A percentile compares a stretch with the other conserved stretches of the same genome.
Evolutionary conservation across 2,329 filamentous ascomycete species (phyloP).

Genomic region (Xylaria sp.): DNA sequence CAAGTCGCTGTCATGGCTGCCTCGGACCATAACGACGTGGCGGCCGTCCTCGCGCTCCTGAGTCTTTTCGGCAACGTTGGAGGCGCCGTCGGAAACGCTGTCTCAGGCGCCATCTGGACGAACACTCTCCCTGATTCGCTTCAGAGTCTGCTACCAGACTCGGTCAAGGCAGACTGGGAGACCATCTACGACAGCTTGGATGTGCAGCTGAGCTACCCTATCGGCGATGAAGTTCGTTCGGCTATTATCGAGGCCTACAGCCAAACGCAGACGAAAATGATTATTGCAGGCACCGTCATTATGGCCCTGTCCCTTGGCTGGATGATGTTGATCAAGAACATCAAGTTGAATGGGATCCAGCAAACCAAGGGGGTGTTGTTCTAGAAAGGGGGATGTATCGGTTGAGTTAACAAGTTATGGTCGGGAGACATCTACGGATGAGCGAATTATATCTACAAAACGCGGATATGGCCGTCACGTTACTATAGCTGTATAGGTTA

Average conservation of each 20-base stretch:
- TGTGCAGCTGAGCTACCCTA: slow-evolving; percentile 51
- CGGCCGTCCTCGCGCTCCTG: slow-evolving; percentile 57
- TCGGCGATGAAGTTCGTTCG: slow-evolving; percentile 48
- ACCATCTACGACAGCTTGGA: slow-evolving; percentile 54
- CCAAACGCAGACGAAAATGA: slow-evolving; percentile 46
- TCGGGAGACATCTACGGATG: too few relatives aligned
- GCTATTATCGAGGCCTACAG: slow-evolving; percentile 60
- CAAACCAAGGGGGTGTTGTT: slow-evolving; percentile 5
- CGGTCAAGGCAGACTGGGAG: slow-evolving; percentile 36
- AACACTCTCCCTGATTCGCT: slow-evolving; percentile 55
- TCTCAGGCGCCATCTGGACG: slow-evolving; percentile 63
- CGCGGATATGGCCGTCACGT: too few relatives aligned
- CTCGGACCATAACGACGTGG: slow-evolving; percentile 56
- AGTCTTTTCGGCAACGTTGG: slow-evolving; percentile 59
- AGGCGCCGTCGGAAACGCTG: slow-evolving; percentile 57
- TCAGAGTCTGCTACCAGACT: slow-evolving; percentile 47
- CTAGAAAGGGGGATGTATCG: background rate
- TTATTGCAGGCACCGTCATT: slow-evolving; percentile 43
- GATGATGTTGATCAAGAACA: slow-evolving; percentile 5
- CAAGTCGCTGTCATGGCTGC: slow-evolving; percentile 62
- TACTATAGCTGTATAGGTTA: too few relatives aligned
- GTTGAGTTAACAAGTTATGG: too few relatives aligned
- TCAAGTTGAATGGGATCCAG: slow-evolving; percentile 5
- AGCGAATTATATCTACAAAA: too few relatives aligned
- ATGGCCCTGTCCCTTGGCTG: slow-evolving; percentile 1